A percentile compares a stretch with the other conserved stretches of the same genome.
Evolutionary conservation across 2,329 filamentous ascomycete genomes (phyloP).

Genomic region (Allantophomopsis cytisporea): DNA sequence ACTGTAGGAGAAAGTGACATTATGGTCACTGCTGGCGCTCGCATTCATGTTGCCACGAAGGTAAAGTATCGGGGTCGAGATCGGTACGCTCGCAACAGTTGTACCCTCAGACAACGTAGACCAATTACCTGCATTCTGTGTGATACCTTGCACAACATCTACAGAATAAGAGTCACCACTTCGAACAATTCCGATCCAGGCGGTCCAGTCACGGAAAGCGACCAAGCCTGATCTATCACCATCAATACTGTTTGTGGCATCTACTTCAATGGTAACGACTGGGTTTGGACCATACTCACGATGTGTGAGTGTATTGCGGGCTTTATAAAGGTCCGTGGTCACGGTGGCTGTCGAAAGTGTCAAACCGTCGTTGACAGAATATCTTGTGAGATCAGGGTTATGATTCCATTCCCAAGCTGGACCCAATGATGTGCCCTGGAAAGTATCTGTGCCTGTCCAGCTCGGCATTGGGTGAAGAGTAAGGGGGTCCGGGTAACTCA

Average conservation of each 20-base stretch:
- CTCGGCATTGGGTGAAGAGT: slow-evolving; percentile 18
- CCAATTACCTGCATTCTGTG: too few species aligned
- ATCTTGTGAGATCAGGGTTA: slow-evolving; percentile 32
- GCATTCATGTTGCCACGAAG: too few species aligned
- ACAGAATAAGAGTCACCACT: slow-evolving; percentile 17
- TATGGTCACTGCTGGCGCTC: too few species aligned
- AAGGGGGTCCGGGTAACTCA: slow-evolving; percentile 25
- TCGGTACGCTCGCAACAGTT: too few species aligned
- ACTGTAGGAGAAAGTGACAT: too few species aligned
- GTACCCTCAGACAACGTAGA: too few species aligned
- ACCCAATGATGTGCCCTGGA: too few species aligned
- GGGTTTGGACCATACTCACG: slow-evolving; percentile 30
- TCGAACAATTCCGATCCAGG: slow-evolving; percentile 36
- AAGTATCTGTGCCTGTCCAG: too few species aligned
- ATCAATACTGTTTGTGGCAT: slow-evolving; percentile 31
- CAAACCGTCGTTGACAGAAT: slow-evolving; percentile 27
- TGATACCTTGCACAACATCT: slow-evolving; percentile 14
- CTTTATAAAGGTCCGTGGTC: slow-evolving; percentile 33
- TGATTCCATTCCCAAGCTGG: too few species aligned
- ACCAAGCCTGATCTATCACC: slow-evolving; percentile 38
- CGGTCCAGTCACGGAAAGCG: slow-evolving; percentile 35
- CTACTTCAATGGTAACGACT: slow-evolving; percentile 32
- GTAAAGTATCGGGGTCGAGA: too few species aligned
- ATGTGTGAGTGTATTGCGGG: slow-evolving; percentile 33
- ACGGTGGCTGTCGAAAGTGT: slow-evolving; percentile 33